Evolutionary conservation across 2,329 filamentous ascomycete genomes (phyloP).

Genomic region (Colletotrichum sidae): DNA sequence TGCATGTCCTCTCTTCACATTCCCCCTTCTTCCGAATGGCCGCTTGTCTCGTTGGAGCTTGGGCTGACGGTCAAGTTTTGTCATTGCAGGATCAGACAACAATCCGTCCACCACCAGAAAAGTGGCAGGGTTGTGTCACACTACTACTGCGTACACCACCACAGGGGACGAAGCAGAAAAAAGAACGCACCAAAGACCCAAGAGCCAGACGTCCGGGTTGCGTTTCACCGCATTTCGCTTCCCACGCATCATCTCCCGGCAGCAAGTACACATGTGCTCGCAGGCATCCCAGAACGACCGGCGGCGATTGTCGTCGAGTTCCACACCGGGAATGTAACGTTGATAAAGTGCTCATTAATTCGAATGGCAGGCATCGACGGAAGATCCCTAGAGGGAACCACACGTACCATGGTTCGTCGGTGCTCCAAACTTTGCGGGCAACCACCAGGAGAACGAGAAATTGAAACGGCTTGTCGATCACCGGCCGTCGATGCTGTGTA

Average conservation of each 20-base stretch:
- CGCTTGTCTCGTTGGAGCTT: neutral
- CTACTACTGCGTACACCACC: too few relatives aligned
- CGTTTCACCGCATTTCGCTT: slow-evolving; percentile 34
- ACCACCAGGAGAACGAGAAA: too few relatives aligned
- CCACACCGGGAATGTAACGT: neutral
- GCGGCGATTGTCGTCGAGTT: neutral
- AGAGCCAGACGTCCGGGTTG: slow-evolving; percentile 25
- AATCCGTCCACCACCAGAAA: too few relatives aligned
- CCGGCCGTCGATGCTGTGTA: too few relatives aligned
- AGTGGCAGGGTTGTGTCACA: too few relatives aligned
- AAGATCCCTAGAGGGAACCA: neutral
- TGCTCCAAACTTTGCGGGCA: too few relatives aligned
- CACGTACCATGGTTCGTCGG: neutral
- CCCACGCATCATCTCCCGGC: slow-evolving; percentile 11
- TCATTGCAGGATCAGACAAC: slow-evolving; percentile 11
- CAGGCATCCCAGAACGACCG: neutral
- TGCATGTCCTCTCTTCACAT: neutral
- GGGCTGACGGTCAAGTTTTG: slow-evolving; percentile 7
- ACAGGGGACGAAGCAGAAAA: neutral
- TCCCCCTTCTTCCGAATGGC: slow-evolving; percentile 11
- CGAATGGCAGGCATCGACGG: neutral
- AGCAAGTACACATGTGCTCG: neutral
- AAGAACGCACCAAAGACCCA: neutral
- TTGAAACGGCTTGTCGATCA: too few relatives aligned
- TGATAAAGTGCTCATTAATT: neutral